Evolutionary conservation across 2,329 filamentous ascomycete species (phyloP).

Genomic region (Penicillium sp.): DNA sequence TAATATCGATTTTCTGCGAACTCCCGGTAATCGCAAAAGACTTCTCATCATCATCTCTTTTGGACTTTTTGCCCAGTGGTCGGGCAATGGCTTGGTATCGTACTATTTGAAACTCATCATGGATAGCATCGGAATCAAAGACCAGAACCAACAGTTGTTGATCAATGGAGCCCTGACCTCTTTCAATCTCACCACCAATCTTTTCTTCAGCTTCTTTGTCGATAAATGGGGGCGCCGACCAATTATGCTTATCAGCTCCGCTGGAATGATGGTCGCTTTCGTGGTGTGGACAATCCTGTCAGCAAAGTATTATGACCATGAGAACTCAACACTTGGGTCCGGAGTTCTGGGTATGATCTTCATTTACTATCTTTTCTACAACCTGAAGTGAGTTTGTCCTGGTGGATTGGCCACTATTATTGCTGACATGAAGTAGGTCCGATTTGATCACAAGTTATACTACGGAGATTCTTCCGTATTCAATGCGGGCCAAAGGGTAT

Average conservation of each 20-base stretch:
- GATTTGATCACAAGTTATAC: slow-evolving; percentile 43
- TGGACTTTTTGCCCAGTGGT: slow-evolving; percentile 60
- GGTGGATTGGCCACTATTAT: not conserved
- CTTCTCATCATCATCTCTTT: slow-evolving; percentile 55
- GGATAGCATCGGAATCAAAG: slow-evolving; percentile 39
- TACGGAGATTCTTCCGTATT: slow-evolving; percentile 52
- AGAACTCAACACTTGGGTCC: slow-evolving; percentile 33
- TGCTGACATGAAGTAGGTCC: not conserved
- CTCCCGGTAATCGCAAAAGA: slow-evolving; percentile 55
- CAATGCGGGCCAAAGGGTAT: slow-evolving; percentile 51
- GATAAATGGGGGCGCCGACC: slow-evolving; percentile 46
- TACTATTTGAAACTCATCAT: slow-evolving; percentile 45
- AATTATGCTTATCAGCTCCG: slow-evolving; percentile 45
- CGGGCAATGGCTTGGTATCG: slow-evolving; percentile 49
- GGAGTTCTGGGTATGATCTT: slow-evolving; percentile 47
- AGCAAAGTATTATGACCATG: slow-evolving; percentile 35
- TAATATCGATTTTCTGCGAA: slow-evolving; percentile 42
- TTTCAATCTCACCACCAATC: slow-evolving; percentile 40
- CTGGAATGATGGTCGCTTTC: slow-evolving; percentile 48
- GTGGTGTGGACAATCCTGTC: slow-evolving; percentile 45
- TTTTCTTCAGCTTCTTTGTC: slow-evolving; percentile 41
- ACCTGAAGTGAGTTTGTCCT: slow-evolving; percentile 11
- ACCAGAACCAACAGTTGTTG: slow-evolving; percentile 39
- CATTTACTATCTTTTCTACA: slow-evolving; percentile 45
- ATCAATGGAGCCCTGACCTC: slow-evolving; percentile 47